These are phyloP conservation scores for Cladochytrium replicatum DNA, from an alignment of 192 early-diverging fungal genomes.

Conservation along the genomic window DNA sequence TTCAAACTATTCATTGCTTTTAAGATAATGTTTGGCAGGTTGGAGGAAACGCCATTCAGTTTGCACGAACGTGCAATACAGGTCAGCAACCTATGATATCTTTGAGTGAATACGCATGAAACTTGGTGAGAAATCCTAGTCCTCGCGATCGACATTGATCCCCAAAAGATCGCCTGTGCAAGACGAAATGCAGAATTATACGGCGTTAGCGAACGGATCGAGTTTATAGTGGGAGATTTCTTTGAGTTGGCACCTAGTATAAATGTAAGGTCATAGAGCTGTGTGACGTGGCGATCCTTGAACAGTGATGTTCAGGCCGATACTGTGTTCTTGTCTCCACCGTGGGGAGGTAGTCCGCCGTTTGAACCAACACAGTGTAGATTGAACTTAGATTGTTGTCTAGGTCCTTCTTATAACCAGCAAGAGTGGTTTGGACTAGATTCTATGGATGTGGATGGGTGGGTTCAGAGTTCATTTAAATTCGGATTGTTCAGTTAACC, in stretches of 20 bases:
- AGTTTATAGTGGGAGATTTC: conserved; percentile 88
- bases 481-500: no score
- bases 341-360: conserved; percentile 70
- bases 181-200: conserved; percentile 80
- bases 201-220: conserved; percentile 82
- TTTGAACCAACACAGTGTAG: neutral
- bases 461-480: conserved; percentile 44
- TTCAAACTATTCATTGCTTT: conserved; percentile 1
- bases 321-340: conserved; percentile 86
- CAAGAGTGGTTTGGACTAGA: conserved; percentile 47
- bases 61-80: conserved; percentile 76
- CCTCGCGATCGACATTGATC: conserved; percentile 88
- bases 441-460: conserved; percentile 60
- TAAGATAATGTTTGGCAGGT: conserved; percentile 12
- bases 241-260: conserved; percentile 60
- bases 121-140: conserved; percentile 31
- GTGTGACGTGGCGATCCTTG: neutral
- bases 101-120: conserved; percentile 11
- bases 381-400: neutral
- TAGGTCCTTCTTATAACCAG: no score
- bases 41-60: conserved; percentile 95
- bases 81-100: conserved; percentile 27
- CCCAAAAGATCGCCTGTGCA: conserved; percentile 67
- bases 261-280: conserved; percentile 22
- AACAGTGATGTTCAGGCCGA: conserved; percentile 49